A percentile compares a stretch with the other conserved stretches of the same genome.
phyloP scores from a whole-genome alignment of 2,329 filamentous ascomycete species.

The Ilyonectria destructans region DNA sequence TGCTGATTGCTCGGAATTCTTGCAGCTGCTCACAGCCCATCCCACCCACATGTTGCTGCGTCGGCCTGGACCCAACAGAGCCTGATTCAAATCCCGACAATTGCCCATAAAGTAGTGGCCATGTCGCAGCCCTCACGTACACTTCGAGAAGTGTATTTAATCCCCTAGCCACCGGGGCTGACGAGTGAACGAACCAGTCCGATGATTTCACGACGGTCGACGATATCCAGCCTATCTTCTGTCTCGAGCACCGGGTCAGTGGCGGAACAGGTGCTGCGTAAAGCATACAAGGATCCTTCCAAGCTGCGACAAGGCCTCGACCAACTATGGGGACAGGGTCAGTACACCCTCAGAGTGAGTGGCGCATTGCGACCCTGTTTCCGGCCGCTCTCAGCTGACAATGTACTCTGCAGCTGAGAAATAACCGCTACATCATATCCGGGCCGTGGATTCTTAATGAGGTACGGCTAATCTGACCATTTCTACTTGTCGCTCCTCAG shows the following conservation, averaged over 20 bases:
- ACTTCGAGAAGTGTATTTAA: background rate
- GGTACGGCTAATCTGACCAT: background rate
- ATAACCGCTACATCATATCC: conserved; percentile 6
- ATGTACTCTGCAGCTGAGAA: background rate
- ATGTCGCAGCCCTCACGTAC: background rate
- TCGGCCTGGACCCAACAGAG: background rate
- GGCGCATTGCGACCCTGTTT: background rate
- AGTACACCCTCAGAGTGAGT: conserved; percentile 5
- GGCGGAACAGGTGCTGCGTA: background rate
- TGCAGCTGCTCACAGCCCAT: background rate
- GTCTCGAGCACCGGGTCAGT: background rate
- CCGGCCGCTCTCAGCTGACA: background rate
- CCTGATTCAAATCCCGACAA: background rate
- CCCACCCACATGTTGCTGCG: background rate
- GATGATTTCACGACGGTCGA: background rate
- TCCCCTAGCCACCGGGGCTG: background rate
- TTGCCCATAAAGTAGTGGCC: background rate
- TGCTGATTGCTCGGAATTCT: background rate
- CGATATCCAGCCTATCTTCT: background rate
- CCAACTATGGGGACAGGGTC: background rate
- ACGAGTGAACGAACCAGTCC: background rate
- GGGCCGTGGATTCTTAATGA: background rate
- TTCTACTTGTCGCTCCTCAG: background rate
- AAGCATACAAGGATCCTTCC: conserved; percentile 6
- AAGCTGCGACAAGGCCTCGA: conserved; percentile 13